Conservation (phyloP, 306 rosid species). For the Betula pendula region DNA sequence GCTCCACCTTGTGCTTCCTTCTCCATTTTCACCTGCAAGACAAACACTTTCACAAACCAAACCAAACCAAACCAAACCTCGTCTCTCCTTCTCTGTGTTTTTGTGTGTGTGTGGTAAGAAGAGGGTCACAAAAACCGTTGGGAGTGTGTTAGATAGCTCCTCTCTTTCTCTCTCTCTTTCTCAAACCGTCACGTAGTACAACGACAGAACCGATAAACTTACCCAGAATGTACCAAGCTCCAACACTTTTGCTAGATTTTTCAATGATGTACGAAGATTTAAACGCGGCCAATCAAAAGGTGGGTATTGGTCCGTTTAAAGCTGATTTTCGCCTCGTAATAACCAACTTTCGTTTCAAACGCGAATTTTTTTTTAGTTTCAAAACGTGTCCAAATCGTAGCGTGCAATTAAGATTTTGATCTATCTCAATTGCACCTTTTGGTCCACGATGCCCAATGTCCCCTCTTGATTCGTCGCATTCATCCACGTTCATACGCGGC, state of each 20-base stretch:
- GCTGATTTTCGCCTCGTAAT: not conserved
- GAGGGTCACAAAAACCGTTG: slow-evolving; percentile 26
- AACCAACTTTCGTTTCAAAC: not conserved
- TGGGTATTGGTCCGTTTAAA: not conserved
- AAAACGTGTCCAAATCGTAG: not conserved
- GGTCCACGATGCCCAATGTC: not conserved
- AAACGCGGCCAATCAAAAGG: not conserved
- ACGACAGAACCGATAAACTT: slow-evolving; percentile 5
- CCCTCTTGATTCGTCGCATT: not conserved
- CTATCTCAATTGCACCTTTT: not conserved
- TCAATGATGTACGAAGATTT: not conserved
- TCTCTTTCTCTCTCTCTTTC: not conserved
- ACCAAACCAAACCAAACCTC: not conserved
- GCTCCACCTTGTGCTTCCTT: slow-evolving; percentile 40
- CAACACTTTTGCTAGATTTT: not conserved
- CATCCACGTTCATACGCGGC: not conserved
- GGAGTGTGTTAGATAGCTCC: not conserved
- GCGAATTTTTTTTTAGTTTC: not conserved
- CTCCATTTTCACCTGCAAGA: slow-evolving; percentile 24
- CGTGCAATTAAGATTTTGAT: not conserved
- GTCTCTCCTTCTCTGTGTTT: not conserved
- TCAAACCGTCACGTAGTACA: slow-evolving; percentile 21
- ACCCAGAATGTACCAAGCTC: slow-evolving; percentile 2
- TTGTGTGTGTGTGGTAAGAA: slow-evolving; percentile 10
- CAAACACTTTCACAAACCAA: not conserved